Evolutionary conservation across 345 rosid genomes (phyloP), one percentile per base, ranked within the genome.

Genomic region (Limnanthes douglasii): DNA sequence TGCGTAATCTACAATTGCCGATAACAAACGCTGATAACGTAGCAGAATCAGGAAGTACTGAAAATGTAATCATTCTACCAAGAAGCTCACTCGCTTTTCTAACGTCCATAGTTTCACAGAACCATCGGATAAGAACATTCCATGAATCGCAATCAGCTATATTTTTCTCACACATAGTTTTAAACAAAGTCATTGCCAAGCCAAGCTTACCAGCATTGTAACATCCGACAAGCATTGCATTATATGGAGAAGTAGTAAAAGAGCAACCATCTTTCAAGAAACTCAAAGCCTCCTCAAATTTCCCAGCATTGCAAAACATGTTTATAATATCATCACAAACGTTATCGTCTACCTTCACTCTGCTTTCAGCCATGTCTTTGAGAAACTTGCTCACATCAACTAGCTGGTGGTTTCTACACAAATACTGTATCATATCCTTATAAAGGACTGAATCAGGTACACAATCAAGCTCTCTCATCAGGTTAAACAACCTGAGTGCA

Each of bases 171-270:
- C 35, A 59, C 68, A 73, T 60, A 42, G 57, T 57, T 35, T 42
- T 63, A 12, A 62, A 41, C 11, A 57, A 27, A 41, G 37, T 28
- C 35, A 54, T 60, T n/a, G 73, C 82, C 45, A 54, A 8, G 24
- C 20, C 33, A 54, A 60, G 43, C 2, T 53, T 30, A 48, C 47
- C 70, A 13, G 57, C 66, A 41, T 24, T 39, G 48, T 70, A 62
- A 47, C 62, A 73, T 18, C 68, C 46, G 34, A 33, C 45, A 30
- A 73, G 66, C 64, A 73, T 36, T 42, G 59, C 68, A 50, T 65
- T 69, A 34, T 60, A 31, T 10, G 70, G 68, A 54, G 61, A 48
- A 43, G 61, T 49, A 26, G 29, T 30, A 19, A 44, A 18, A 44
- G 36, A 31, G 8, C 53, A 38, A 38, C 60, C 46, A 15, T 48